phyloP scores from a whole-genome alignment of 768 basidiomycete species.

The Lentinula sp. region DNA sequence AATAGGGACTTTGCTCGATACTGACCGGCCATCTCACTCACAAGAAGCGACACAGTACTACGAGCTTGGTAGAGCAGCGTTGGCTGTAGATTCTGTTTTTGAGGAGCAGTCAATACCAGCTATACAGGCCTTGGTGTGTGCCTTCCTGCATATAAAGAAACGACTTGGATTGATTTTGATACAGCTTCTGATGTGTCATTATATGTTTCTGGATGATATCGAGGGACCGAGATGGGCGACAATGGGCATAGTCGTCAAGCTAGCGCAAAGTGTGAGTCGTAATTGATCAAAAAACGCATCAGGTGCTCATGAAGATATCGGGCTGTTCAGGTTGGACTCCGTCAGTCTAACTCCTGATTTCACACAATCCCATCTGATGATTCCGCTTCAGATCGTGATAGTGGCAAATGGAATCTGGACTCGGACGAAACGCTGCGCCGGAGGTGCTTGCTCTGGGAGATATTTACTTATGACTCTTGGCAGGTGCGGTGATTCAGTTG shows the following conservation, averaged over 20 bases:
- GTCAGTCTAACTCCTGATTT: conserved; percentile 33
- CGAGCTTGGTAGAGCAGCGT: conserved; percentile 51
- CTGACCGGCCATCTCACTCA: conserved; percentile 45
- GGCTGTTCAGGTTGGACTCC: conserved; percentile 50
- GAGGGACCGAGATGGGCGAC: conserved; percentile 61
- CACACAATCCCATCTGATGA: conserved; percentile 8
- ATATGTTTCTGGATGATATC: conserved; percentile 38
- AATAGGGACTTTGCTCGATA: conserved; percentile 56
- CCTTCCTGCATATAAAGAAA: conserved; percentile 3
- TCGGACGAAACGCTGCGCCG: conserved; percentile 51
- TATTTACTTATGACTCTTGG: conserved; percentile 65
- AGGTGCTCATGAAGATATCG: neutral
- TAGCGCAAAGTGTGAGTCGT: conserved; percentile 56
- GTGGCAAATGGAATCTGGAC: conserved; percentile 56
- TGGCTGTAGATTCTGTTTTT: conserved; percentile 57
- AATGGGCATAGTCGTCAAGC: conserved; percentile 66
- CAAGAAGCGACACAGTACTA: conserved; percentile 54
- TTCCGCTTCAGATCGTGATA: conserved; percentile 51
- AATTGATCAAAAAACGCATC: neutral
- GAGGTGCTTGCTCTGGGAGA: conserved; percentile 57
- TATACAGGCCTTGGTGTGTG: conserved; percentile 56
- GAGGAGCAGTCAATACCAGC: conserved; percentile 58
- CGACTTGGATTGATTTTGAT: conserved; percentile 4
- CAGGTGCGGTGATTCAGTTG: conserved; percentile 38
- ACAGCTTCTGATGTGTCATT: conserved; percentile 52